Conservation (phyloP, 176 grass and related monocot species). For the Carex myosuroides region DNA sequence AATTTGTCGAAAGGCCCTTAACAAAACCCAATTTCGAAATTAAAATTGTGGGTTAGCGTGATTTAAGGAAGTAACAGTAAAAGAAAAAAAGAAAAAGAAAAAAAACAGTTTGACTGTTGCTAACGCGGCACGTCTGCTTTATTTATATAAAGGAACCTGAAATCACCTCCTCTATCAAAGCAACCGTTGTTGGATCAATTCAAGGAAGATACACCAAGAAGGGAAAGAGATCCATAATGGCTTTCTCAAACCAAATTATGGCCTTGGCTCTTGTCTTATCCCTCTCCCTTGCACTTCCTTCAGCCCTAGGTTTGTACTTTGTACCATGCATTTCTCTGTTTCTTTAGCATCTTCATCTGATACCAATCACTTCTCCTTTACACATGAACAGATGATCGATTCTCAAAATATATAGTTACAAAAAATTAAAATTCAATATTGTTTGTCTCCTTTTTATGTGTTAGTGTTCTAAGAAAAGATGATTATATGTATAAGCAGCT, state of each 20-base stretch:
- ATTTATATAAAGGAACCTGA: background rate
- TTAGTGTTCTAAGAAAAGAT: background rate
- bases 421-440: too few relatives aligned
- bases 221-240: conserved; percentile 30
- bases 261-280: conserved; percentile 19
- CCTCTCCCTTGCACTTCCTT: conserved; percentile 32
- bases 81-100: background rate
- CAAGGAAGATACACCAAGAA: background rate
- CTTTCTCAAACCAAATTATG: conserved; percentile 17
- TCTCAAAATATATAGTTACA: too few relatives aligned
- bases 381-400: too few relatives aligned
- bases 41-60: background rate
- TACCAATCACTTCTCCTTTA: too few relatives aligned
- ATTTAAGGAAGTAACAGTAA: background rate
- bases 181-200: conserved; percentile 10
- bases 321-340: too few relatives aligned
- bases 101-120: background rate
- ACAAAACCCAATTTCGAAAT: background rate
- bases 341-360: too few relatives aligned
- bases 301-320: conserved; percentile 31
- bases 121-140: background rate
- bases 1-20: too few relatives aligned
- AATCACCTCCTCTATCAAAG: background rate
- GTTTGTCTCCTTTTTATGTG: too few relatives aligned
- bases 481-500: background rate